Base-by-base conservation (phyloP, 257 asterid genomes). In the Scutellaria minor region DNA sequence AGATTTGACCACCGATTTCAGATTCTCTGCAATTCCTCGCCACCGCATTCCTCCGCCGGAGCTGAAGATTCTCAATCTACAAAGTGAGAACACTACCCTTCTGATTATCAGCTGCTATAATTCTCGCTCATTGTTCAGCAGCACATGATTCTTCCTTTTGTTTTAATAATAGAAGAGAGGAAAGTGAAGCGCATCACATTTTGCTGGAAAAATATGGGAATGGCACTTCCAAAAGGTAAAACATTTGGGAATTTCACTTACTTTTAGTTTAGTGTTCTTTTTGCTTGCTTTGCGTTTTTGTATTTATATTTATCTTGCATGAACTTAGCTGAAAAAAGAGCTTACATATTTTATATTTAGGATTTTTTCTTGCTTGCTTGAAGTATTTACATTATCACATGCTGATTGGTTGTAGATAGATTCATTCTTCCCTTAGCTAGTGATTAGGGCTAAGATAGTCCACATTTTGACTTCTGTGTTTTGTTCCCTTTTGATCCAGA, bases 211-310 rank as follows among this genome's bases (percentile, higher is more conserved):
- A 82, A 66, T 89, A 88, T 79, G 85, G 86, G 39, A 81, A 94
- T 71, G 99, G 99, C 50, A 84, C 92, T 75, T 86, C 86, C 68
- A 94, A 85, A 80, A 85, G 96, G 97, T 94, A 57, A 68, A 54
- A 10, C 31, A 51, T 20, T 46, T 42, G 6, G 9, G 20, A 11
- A 53, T 60, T 42, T n/a, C 47, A 55, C 22, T 46, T 20, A 44
- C 12, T 40, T 48, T 50, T 18, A 57, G 37, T 48, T 51, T 44
- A 7, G 3, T 6, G 0, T n/a, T 4, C n/a, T 48, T 53, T 15
- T 8, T 9, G 18, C 9, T 11, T 46, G 40, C 39, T 57, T 45
- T 45, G 48, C 10, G 12, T 5, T 54, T 14, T 11, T 3, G 7
- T 48, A 5, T 44, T 22, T 51, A 4, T 24, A 24, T 52, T 39